phyloP scores from a whole-genome alignment of 2,329 filamentous ascomycete genomes.

The Amauroascus verrucosus region DNA sequence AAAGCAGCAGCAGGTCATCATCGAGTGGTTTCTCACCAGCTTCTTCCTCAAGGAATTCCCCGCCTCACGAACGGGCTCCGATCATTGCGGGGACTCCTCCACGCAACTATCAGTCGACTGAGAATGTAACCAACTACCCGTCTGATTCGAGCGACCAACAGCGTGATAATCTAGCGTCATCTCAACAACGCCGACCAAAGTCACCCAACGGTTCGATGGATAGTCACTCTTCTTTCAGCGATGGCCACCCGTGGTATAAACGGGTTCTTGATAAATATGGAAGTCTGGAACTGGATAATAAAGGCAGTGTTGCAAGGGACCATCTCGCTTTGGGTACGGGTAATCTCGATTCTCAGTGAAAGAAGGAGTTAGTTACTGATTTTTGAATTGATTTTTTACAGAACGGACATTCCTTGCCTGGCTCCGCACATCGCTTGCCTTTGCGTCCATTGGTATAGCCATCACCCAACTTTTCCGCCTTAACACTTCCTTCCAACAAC shows the following conservation, averaged over 20 bases:
- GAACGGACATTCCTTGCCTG: conserved; percentile 60
- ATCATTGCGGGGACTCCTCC: conserved; percentile 9
- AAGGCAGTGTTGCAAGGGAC: conserved; percentile 55
- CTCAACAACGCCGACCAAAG: neutral
- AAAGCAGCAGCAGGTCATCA: conserved; percentile 4
- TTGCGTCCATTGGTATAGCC: conserved; percentile 56
- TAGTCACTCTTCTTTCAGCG: conserved; percentile 3
- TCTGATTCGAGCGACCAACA: neutral
- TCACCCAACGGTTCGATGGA: conserved; percentile 6
- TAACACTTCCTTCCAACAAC: conserved; percentile 41
- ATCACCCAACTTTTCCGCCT: conserved; percentile 57
- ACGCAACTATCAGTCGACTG: conserved; percentile 29
- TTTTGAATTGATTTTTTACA: conserved; percentile 21
- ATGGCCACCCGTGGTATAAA: conserved; percentile 35
- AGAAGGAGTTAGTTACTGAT: neutral
- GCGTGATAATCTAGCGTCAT: neutral
- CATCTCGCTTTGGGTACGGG: conserved; percentile 51
- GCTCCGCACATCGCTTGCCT: conserved; percentile 55
- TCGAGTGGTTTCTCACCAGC: conserved; percentile 6
- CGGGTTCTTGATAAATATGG: conserved; percentile 49
- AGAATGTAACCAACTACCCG: conserved; percentile 12
- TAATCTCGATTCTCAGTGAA: conserved; percentile 8
- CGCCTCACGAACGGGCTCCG: conserved; percentile 4
- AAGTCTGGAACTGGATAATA: conserved; percentile 54
- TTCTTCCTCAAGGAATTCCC: conserved; percentile 2